Percentiles rank a stretch among this genome's conserved stretches.
Evolutionary conservation across 2,329 filamentous ascomycete genomes (phyloP).

Genomic region (Fonsecaea monophora): DNA sequence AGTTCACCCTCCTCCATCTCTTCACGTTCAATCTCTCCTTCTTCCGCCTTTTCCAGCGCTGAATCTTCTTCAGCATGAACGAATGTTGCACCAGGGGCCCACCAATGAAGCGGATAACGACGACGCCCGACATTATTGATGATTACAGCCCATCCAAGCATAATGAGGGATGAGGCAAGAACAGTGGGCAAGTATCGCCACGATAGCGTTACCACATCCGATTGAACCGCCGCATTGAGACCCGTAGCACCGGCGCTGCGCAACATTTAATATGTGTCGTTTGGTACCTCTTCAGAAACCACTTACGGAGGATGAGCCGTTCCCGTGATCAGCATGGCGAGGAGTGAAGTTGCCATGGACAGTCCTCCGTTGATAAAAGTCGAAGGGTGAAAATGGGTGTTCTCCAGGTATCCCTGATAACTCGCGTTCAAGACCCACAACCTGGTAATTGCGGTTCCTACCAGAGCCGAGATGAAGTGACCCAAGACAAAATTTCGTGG

Average conservation of each 20-base stretch:
- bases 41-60: constrained; percentile 25
- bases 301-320: constrained; percentile 45
- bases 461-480: constrained; percentile 45
- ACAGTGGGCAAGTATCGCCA: constrained; percentile 46
- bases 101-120: constrained; percentile 45
- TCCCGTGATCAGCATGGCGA: constrained; percentile 46
- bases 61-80: constrained; percentile 21
- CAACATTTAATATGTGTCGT: constrained; percentile 4
- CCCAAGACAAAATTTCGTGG: constrained; percentile 46
- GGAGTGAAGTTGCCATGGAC: constrained; percentile 45
- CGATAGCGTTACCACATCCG: constrained; percentile 43
- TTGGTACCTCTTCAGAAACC: background rate
- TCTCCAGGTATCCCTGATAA: constrained; percentile 40
- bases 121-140: constrained; percentile 46
- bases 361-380: constrained; percentile 34
- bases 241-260: constrained; percentile 44
- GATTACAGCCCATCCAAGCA: constrained; percentile 42
- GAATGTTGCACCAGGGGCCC: constrained; percentile 36
- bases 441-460: constrained; percentile 45
- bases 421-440: constrained; percentile 45
- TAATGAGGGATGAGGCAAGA: constrained; percentile 43
- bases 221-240: constrained; percentile 43
- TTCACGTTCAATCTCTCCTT: constrained; percentile 22
- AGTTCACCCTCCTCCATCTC: constrained; percentile 25
- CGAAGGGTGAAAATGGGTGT: constrained; percentile 41